These are phyloP conservation scores for Arbutus unedo DNA, from an alignment of 148 eudicot species.

Conservation along the genomic window DNA sequence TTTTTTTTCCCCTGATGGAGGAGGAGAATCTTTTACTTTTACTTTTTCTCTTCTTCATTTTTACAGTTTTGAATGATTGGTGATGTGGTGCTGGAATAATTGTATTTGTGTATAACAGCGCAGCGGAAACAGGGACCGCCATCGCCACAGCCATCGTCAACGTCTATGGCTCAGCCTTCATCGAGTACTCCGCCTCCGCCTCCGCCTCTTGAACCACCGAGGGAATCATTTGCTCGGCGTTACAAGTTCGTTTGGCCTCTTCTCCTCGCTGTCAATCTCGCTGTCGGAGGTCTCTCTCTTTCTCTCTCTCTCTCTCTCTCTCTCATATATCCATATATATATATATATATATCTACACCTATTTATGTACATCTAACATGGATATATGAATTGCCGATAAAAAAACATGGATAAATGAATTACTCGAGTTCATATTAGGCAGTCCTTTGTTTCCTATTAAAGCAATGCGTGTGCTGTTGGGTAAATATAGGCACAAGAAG, in stretches of 20 bases:
- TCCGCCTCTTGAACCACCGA: slow-evolving; percentile 28
- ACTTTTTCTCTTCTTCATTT: background rate
- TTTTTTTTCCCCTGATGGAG: background rate
- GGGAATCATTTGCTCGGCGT: slow-evolving; percentile 47
- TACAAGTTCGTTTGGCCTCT: slow-evolving; percentile 78
- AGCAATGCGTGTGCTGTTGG: background rate
- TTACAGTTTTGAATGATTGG: background rate
- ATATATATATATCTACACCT: background rate
- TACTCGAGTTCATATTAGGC: background rate
- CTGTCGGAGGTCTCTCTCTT: slow-evolving; percentile 67
- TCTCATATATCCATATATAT: background rate
- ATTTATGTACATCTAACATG: background rate
- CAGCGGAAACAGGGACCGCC: slow-evolving; percentile 28
- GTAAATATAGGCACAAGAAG: no score
- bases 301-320: slow-evolving; percentile 26
- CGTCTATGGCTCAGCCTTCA: slow-evolving; percentile 25
- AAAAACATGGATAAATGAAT: background rate
- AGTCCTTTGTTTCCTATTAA: background rate
- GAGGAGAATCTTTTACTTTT: background rate
- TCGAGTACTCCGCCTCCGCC: slow-evolving; percentile 17
- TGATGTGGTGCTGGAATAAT: background rate
- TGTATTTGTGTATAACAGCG: slow-evolving; percentile 24
- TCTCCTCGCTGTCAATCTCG: slow-evolving; percentile 62
- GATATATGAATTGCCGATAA: background rate
- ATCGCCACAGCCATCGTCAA: slow-evolving; percentile 12